phyloP scores from a whole-genome alignment of 805 yeast genomes.

The Kazachstania bromeliacearum region DNA sequence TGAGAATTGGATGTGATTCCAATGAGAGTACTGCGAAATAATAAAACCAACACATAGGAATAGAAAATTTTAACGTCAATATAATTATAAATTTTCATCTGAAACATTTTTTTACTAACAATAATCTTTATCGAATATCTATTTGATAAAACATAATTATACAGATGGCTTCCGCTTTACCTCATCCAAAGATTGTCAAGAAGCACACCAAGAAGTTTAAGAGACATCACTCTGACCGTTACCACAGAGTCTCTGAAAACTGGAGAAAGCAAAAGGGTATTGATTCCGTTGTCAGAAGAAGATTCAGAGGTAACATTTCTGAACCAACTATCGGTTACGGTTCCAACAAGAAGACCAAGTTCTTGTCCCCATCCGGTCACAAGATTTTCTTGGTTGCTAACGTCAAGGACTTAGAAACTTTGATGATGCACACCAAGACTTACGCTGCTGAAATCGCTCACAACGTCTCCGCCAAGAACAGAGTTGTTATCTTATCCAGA shows the following conservation, averaged over 20 bases:
- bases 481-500: constrained; percentile 90
- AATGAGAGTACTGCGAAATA: too few species aligned
- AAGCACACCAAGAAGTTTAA: constrained; percentile 98
- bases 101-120: too few species aligned
- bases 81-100: too few species aligned
- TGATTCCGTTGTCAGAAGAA: constrained; percentile 99
- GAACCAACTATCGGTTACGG: constrained; percentile 99
- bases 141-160: neutral
- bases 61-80: too few species aligned
- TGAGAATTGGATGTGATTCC: too few species aligned
- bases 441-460: constrained; percentile 99
- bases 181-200: constrained; percentile 99
- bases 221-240: constrained; percentile 99
- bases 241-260: constrained; percentile 94
- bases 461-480: constrained; percentile 96
- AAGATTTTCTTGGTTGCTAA: constrained; percentile 91
- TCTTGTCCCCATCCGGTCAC: constrained; percentile 95
- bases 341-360: constrained; percentile 97
- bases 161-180: constrained; percentile 90
- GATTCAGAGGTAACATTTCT: constrained; percentile 98
- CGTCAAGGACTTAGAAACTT: constrained; percentile 86
- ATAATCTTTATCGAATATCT: too few species aligned
- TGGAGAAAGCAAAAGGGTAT: constrained; percentile 99
- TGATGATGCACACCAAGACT: constrained; percentile 93
- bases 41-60: too few species aligned